phyloP scores from a whole-genome alignment of 169 alveolate species.

The Nephromyces sp. region DNA sequence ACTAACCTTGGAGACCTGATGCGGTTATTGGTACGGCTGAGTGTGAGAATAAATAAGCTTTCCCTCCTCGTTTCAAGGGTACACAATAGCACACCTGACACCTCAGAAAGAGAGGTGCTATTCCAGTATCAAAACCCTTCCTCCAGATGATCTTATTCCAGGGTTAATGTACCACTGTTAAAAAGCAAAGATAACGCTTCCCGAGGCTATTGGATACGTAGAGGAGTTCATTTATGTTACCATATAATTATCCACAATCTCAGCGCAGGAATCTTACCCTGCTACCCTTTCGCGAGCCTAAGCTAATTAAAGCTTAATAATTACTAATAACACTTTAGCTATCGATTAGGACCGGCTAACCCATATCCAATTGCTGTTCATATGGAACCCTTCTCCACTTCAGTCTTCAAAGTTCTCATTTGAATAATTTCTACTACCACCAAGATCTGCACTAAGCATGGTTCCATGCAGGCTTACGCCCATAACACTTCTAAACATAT shows the following conservation, averaged over 20 bases:
- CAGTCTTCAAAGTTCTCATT: conserved; percentile 83
- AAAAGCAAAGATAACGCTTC: conserved; percentile 81
- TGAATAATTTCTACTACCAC: conserved; percentile 84
- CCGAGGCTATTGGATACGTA: conserved; percentile 71
- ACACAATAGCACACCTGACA: conserved; percentile 68
- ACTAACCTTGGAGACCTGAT: too few relatives aligned
- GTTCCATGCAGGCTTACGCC: conserved; percentile 82
- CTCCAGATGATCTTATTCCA: conserved; percentile 77
- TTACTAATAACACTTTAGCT: conserved; percentile 50
- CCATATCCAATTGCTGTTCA: conserved; percentile 78
- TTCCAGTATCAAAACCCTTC: conserved; percentile 68
- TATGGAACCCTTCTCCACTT: conserved; percentile 87
- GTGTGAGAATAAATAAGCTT: too few relatives aligned
- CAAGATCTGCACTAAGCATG: conserved; percentile 86
- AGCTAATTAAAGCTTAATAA: conserved; percentile 9
- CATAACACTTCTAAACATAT: conserved; percentile 69
- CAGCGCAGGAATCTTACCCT: conserved; percentile 74
- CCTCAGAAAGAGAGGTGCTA: conserved; percentile 61
- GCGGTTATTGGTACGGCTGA: too few relatives aligned
- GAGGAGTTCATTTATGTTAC: conserved; percentile 72
- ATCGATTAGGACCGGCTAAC: conserved; percentile 81
- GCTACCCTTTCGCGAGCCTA: conserved; percentile 72
- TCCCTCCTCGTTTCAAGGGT: too few relatives aligned
- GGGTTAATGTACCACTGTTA: conserved; percentile 63
- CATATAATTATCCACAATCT: conserved; percentile 51